Evolutionary conservation across 2,329 filamentous ascomycete species (phyloP).

Genomic region (Botrytis sinoallii): DNA sequence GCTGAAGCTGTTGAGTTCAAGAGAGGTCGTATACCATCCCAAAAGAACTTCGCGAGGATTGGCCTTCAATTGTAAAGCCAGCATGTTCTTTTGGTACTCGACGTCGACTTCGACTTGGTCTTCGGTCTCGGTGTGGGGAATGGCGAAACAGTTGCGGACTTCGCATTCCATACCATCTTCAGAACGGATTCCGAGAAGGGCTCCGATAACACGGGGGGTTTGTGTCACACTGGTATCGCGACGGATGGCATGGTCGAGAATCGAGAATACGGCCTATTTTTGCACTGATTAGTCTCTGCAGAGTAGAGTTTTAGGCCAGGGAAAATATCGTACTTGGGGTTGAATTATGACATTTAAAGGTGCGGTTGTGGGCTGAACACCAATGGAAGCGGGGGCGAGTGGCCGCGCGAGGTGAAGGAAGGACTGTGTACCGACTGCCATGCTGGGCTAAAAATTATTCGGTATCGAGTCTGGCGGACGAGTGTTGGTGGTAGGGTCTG

Average conservation of each 20-base stretch:
- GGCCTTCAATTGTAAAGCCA: constrained; percentile 88
- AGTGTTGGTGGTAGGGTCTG: constrained; percentile 8
- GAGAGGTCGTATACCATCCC: constrained; percentile 97
- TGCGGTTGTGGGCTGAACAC: constrained; percentile 79
- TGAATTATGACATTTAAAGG: constrained; percentile 93
- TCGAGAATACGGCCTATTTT: constrained; percentile 62
- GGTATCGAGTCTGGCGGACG: constrained; percentile 17
- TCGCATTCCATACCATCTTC: constrained; percentile 97
- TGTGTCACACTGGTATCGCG: constrained; percentile 63
- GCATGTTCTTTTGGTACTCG: constrained; percentile 99
- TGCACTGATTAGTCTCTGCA: not conserved
- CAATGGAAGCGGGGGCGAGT: constrained; percentile 75
- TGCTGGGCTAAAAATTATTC: constrained; percentile 51
- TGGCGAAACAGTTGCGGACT: constrained; percentile 94
- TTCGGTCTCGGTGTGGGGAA: constrained; percentile 96
- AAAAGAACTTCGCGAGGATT: constrained; percentile 91
- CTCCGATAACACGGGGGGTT: constrained; percentile 94
- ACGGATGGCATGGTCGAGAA: constrained; percentile 92
- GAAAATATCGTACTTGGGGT: constrained; percentile 68
- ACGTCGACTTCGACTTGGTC: constrained; percentile 99
- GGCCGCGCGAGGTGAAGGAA: constrained; percentile 95
- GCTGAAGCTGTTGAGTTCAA: constrained; percentile 97
- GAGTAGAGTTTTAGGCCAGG: not conserved
- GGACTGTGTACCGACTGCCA: constrained; percentile 73
- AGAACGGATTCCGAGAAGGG: constrained; percentile 85